phyloP scores from a whole-genome alignment of 108 stramenopile genomes.

The Aurantiochytrium sp. region DNA sequence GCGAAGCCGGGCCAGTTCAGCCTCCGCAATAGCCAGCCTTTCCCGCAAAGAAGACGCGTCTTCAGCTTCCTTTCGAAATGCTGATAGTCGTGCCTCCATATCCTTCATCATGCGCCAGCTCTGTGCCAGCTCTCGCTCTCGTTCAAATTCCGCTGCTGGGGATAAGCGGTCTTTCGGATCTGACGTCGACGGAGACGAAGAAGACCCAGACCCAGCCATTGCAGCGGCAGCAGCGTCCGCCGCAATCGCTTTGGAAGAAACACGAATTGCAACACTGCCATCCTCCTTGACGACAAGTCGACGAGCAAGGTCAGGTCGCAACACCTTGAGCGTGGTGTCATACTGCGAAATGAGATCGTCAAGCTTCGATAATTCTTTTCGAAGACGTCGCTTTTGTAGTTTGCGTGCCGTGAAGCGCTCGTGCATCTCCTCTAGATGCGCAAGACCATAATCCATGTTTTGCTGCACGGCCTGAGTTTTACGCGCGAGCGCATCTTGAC shows the following conservation, averaged over 20 bases:
- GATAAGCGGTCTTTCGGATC: too few species aligned
- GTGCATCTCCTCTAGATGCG: background rate
- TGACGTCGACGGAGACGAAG: too few species aligned
- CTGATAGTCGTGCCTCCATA: background rate
- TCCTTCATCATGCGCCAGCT: background rate
- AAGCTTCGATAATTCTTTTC: background rate
- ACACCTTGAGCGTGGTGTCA: background rate
- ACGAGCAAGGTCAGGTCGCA: background rate
- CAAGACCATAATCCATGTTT: background rate
- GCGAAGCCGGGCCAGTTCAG: background rate
- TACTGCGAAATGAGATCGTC: conserved; percentile 11
- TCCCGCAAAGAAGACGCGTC: background rate
- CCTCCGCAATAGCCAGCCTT: background rate
- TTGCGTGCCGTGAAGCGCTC: background rate
- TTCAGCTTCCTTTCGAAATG: background rate
- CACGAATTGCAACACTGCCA: background rate
- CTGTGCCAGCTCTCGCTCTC: background rate
- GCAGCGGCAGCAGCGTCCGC: too few species aligned
- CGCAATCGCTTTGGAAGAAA: background rate
- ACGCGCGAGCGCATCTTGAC: background rate
- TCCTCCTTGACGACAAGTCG: background rate
- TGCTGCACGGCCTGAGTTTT: background rate
- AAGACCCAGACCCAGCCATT: too few species aligned
- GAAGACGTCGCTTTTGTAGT: background rate
- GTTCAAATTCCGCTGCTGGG: background rate